Base-by-base conservation (phyloP, 2,329 filamentous ascomycete species). In the Gaeumannomyces sp. region DNA sequence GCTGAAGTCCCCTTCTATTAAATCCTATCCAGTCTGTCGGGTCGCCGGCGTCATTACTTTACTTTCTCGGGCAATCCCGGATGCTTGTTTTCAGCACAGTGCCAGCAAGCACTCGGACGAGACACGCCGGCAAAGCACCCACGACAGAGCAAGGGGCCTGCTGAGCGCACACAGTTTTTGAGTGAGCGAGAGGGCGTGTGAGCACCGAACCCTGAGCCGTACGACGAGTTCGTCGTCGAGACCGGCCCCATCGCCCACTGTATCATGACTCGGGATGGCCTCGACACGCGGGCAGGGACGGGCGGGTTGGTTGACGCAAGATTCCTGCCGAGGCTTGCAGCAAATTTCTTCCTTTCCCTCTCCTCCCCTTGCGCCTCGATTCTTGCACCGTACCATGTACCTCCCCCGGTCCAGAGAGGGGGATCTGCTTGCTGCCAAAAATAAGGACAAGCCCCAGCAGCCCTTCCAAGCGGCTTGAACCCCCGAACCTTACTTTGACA, bases 231-330 rank as follows among this genome's bases (percentile, higher is more conserved):
- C 6, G 22, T 53, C 45, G 19, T n/a, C 45, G 45, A 53, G 10
- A 53, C 6, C 7, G 22, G 45, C 22, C 22, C 45, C 22, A 50
- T 53, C 22, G 45, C 22, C 45, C 57, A 59, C 57, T 59, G 27
- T 59, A 59, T 25, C 29, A 31, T 59, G 57, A 59, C 57, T 59
- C 57, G 57, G 27, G 57, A 59, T 59, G 57, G 27, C 29, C 57
- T 59, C 57, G 57, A 59, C 57, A 28, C 57, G 57, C 57, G 57
- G 22, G 14, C 57, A 59, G 22, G 45, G n/a, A 16, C 8, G 22
- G 22, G 22, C 45, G 22, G 25, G 45, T 13, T 28, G 27, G 29
- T 16, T 3, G 27, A 28, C 27, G 13, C 57, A 16, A 59, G 57
- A 59, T 31, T 31, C 57, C 57, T 8, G 29, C 29, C 27, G n/a